phyloP scores from a whole-genome alignment of 352 stramenopile genomes.

The Phytophthora cajani region DNA sequence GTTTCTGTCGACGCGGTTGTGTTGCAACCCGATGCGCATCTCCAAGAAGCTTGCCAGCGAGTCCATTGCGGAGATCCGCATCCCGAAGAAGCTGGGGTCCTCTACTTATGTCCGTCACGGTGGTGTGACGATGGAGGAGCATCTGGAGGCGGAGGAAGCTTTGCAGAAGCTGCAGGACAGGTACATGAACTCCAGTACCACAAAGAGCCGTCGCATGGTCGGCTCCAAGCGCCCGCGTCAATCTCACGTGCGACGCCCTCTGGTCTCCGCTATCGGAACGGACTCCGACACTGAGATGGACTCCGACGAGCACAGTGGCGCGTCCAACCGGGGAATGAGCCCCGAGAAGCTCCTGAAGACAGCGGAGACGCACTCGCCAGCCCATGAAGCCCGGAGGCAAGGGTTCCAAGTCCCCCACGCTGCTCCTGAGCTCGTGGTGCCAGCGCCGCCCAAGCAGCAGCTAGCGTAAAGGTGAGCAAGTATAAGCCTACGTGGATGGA shows the following conservation, averaged over 20 bases:
- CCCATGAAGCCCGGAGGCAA: conserved; percentile 28
- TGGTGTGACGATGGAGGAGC: conserved; percentile 42
- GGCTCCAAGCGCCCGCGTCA: conserved; percentile 30
- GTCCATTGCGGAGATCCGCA: conserved; percentile 67
- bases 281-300: conserved; percentile 34
- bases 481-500: conserved; percentile 14
- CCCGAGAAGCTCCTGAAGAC: conserved; percentile 32
- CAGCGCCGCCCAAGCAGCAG: conserved; percentile 30
- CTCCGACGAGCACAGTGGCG: conserved; percentile 16
- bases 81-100: conserved; percentile 77
- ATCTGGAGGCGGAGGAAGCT: conserved; percentile 42
- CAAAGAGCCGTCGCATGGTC: conserved; percentile 2
- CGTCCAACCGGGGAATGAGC: conserved; percentile 10
- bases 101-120: conserved; percentile 62
- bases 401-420: conserved; percentile 18
- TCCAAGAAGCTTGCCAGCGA: conserved; percentile 83
- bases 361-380: conserved; percentile 20
- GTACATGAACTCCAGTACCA: conserved; percentile 38
- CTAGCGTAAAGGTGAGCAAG: conserved; percentile 6
- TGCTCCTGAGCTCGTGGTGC: conserved; percentile 22
- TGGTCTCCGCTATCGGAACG: conserved; percentile 9
- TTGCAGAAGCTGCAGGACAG: conserved; percentile 47
- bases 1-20: conserved; percentile 65
- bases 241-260: conserved; percentile 15
- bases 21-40: conserved; percentile 80